These are phyloP conservation scores for Pythium aphanidermatum DNA, from an alignment of 352 stramenopile genomes.

Conservation along the genomic window DNA sequence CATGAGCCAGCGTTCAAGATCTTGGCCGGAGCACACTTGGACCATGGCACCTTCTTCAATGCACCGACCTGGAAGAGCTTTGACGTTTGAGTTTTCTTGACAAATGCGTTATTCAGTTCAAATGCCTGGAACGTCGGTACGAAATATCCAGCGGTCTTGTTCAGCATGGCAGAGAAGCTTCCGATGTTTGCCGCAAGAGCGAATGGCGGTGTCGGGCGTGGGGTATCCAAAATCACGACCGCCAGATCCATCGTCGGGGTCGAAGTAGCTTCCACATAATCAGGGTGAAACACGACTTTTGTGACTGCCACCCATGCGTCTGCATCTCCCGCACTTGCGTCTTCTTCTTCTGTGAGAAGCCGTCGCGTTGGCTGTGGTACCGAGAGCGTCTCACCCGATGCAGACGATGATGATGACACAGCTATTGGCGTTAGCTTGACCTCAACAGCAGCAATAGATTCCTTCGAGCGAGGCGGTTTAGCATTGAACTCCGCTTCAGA, in stretches of 20 bases:
- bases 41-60: conserved; percentile 19
- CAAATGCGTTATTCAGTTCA: conserved; percentile 11
- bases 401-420: not conserved
- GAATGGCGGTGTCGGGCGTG: conserved; percentile 16
- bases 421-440: not conserved
- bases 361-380: not conserved
- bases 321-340: conserved; percentile 20
- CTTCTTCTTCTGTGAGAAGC: not conserved
- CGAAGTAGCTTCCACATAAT: conserved; percentile 5
- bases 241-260: conserved; percentile 16
- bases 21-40: conserved; percentile 10
- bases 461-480: not conserved
- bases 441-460: not conserved
- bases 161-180: not conserved
- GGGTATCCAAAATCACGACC: conserved; percentile 14
- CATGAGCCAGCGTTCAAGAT: not conserved
- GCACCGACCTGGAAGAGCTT: conserved; percentile 8
- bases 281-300: conserved; percentile 16
- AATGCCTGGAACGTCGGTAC: conserved; percentile 11
- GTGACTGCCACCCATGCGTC: conserved; percentile 16
- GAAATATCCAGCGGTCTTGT: conserved; percentile 9
- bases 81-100: not conserved
- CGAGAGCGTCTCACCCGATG: not conserved
- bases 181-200: conserved; percentile 16
- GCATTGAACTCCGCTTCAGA: conserved; percentile 3